Evolutionary conservation across 139 green algal species (phyloP), one percentile per base, ranked within the genome.

Genomic region (Picochlorum sp.): DNA sequence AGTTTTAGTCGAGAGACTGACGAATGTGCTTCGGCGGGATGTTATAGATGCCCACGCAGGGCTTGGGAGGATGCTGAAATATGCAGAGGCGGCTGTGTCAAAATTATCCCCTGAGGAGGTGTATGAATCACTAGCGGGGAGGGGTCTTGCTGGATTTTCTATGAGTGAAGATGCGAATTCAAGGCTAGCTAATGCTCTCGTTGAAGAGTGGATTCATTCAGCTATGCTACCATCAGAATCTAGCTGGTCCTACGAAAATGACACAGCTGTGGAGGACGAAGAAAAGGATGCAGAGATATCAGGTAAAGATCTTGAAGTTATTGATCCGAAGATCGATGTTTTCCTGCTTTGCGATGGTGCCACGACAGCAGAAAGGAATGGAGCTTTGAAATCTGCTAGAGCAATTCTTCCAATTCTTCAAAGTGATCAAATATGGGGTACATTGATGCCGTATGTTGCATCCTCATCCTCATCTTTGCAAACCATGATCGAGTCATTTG

Each of bases 391-490:
- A 12, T 50, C 66, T 1, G 66, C 66, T n/a, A 29, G 66, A 32
- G 24, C 62, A 39, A 58, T 57, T 22, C 22, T 66, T 3, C 58
- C 58, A 24, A 26, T 33, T 22, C 52, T 73, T 30, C 65, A 73
- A 56, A 59, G 50, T 16, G 65, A 73, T 58, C 39, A 47, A n/a
- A 47, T 47, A 26, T 47, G 39, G 39, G 39, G 39, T 5, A 47
- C 39, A 20, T n/a, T 47, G 4, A 47, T 47, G 39, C 39, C 39
- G n/a, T n/a, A n/a, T 41, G 12, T 41, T 41, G 35, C 9, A 30
- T 53, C 24, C 44, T 18, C 44, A n/a, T 53, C 44, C 39, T 47
- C 39, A 47, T 16, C 7, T 47, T 47, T 47, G 39, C 18, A 47
- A n/a, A n/a, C 20, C 7, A n/a, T 26, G 7, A 8, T 47, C 18